These are phyloP conservation scores for Vitis hybrid DNA, from an alignment of 177 flowering plant genomes.

Conservation along the genomic window DNA sequence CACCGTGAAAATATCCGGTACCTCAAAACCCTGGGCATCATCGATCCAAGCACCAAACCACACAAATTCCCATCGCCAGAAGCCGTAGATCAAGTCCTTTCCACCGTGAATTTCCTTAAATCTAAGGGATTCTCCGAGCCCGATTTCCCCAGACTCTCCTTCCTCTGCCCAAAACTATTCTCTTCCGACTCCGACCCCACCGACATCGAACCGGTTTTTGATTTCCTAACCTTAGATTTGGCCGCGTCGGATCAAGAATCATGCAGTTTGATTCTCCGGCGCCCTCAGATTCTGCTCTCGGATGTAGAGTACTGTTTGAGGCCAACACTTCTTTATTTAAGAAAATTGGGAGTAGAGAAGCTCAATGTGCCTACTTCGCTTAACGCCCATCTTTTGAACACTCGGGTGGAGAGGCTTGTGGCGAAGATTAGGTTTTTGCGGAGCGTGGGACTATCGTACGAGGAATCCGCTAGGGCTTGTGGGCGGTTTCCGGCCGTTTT, in stretches of 20 bases:
- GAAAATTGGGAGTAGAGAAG: constrained; percentile 37
- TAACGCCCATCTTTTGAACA: constrained; percentile 60
- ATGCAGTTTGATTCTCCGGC: constrained; percentile 33
- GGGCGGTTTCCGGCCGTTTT: constrained; percentile 58
- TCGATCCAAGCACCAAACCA: constrained; percentile 25
- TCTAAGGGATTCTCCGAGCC: constrained; percentile 56
- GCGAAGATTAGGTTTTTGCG: constrained; percentile 42
- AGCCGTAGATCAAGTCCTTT: constrained; percentile 27
- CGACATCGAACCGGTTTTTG: constrained; percentile 51
- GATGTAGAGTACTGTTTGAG: constrained; percentile 43
- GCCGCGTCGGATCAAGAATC: constrained; percentile 41
- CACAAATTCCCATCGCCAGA: constrained; percentile 35
- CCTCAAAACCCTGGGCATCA: constrained; percentile 49
- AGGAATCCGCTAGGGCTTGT: constrained; percentile 46
- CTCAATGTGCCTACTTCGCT: constrained; percentile 43
- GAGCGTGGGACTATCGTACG: constrained; percentile 43
- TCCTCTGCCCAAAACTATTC: constrained; percentile 50
- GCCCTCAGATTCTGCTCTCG: constrained; percentile 51
- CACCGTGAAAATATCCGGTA: constrained; percentile 54
- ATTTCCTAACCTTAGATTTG: constrained; percentile 43
- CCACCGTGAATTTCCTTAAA: constrained; percentile 48
- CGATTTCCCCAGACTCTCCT: constrained; percentile 52
- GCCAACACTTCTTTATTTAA: constrained; percentile 49
- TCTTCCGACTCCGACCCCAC: constrained; percentile 29
- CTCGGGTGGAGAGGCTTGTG: constrained; percentile 41